A percentile compares a stretch with the other conserved stretches of the same genome.
These are phyloP conservation scores for Serendipita vermifera DNA, from an alignment of 768 basidiomycete genomes.

Conservation along the genomic window DNA sequence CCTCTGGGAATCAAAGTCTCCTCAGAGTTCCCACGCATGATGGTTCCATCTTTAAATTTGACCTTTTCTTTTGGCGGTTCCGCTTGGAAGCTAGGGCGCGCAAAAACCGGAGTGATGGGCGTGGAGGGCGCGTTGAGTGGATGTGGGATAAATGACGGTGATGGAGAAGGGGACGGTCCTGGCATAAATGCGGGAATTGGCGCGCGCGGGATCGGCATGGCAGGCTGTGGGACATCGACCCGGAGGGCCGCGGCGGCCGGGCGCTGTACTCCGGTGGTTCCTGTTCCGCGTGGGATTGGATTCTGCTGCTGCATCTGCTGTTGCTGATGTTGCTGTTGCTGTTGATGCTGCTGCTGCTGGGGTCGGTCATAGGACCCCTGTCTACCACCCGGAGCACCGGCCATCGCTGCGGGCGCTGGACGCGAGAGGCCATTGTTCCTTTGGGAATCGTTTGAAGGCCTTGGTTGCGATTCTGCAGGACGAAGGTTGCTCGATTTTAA, in stretches of 20 bases:
- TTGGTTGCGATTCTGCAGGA: conserved; percentile 12
- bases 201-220: conserved; percentile 22
- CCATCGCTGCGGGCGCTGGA: conserved; percentile 31
- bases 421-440: conserved; percentile 29
- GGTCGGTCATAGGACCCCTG: conserved; percentile 13
- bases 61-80: conserved; percentile 28
- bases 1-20: conserved; percentile 49
- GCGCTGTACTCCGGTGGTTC: not conserved
- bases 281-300: not conserved
- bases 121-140: conserved; percentile 65
- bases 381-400: conserved; percentile 21
- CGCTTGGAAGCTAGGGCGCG: conserved; percentile 36
- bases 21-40: conserved; percentile 57
- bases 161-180: not conserved
- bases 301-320: not conserved
- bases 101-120: conserved; percentile 68
- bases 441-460: no score
- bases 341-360: conserved; percentile 13
- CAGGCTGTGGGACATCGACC: conserved; percentile 25
- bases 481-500: conserved; percentile 3
- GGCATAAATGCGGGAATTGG: conserved; percentile 14
- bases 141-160: conserved; percentile 33
- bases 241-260: conserved; percentile 17
- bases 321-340: conserved; percentile 19
- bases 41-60: conserved; percentile 36